Evolutionary conservation across 2,329 filamentous ascomycete species (phyloP).

Genomic region (Samsoniella hepiali): DNA sequence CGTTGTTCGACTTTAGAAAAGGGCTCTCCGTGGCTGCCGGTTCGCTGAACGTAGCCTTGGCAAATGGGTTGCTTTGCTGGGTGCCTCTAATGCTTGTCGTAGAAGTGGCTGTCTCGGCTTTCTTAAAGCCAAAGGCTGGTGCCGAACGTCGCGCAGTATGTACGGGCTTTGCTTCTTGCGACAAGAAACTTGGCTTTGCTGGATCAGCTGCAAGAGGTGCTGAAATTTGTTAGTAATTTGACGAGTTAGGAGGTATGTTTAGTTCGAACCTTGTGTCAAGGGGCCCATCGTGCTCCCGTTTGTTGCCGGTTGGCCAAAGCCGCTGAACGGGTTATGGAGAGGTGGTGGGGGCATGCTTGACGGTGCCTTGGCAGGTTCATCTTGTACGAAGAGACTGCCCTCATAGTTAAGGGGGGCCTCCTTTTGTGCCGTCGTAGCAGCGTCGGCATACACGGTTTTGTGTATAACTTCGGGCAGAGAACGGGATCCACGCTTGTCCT

Average conservation of each 20-base stretch:
- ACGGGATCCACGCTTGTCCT: constrained; percentile 54
- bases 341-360: constrained; percentile 6
- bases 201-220: not conserved
- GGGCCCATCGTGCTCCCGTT: not conserved
- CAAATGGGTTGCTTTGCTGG: not conserved
- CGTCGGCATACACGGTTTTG: constrained; percentile 46
- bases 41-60: not conserved
- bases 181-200: not conserved
- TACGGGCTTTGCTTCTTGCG: not conserved
- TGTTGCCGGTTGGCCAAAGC: not conserved
- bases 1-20: not conserved
- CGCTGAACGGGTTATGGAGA: not conserved
- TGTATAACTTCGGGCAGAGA: constrained; percentile 55
- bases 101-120: not conserved
- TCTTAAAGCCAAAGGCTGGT: not conserved
- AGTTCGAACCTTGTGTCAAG: constrained; percentile 6
- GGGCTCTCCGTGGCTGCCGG: not conserved
- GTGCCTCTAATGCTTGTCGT: not conserved
- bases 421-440: not conserved
- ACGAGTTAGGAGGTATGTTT: not conserved
- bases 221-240: constrained; percentile 1
- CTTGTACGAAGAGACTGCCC: constrained; percentile 30
- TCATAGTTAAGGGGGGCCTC: constrained; percentile 22
- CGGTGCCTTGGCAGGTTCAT: not conserved
- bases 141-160: not conserved